Evolutionary conservation across 2,329 filamentous ascomycete species (phyloP), one percentile per base, ranked within the genome.

Genomic region (Claviceps citrina): DNA sequence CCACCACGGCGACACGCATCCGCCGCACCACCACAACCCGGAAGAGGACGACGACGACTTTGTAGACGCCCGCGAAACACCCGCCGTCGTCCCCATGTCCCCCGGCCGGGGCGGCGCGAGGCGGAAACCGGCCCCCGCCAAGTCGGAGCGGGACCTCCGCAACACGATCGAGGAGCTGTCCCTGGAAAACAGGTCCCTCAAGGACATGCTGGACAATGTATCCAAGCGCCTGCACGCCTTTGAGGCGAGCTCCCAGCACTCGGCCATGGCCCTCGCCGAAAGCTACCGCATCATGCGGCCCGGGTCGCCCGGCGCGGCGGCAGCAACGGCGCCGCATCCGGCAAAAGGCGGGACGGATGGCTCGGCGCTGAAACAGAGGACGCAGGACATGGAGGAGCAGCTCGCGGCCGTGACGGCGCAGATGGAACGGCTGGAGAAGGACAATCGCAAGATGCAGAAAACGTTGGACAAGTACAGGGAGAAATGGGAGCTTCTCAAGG

Each of bases 151-250:
- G 46, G 64, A 70, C 39, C 52, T 71, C 25, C 64, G 63, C 45
- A 89, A 85, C 54, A 82, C 81, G 3, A 67, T 85, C 46, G 91
- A 98, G 58, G 91, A 98, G 59, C 70, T 96, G 8, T 78, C 81
- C 46, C 73, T 89, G 36, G 85, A 96, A 55, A 98, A 96, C 57
- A 73, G 81, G 46, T 83, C 82, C 8, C 70, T 96, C 38, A 89
- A 91, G 52, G 75, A 81, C 42, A 78, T 86, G 50, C 75, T 93
- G 7, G 87, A 96, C 59, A 85, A 84, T 37, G 72, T 95, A 27
- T 84, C 82, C 46, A 84, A 81, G 50, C 76, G 89, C 1, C 71
- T 98, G n/a, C 83, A 91, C 51, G 81, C 86, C 46, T 98, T 94
- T 63, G 89, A 98, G 60, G 79, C 85, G 30, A 87, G 84, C 51